Evolutionary conservation across 1,284 basidiomycete genomes (phyloP).

Genomic region (Apiotrichum siamense): DNA sequence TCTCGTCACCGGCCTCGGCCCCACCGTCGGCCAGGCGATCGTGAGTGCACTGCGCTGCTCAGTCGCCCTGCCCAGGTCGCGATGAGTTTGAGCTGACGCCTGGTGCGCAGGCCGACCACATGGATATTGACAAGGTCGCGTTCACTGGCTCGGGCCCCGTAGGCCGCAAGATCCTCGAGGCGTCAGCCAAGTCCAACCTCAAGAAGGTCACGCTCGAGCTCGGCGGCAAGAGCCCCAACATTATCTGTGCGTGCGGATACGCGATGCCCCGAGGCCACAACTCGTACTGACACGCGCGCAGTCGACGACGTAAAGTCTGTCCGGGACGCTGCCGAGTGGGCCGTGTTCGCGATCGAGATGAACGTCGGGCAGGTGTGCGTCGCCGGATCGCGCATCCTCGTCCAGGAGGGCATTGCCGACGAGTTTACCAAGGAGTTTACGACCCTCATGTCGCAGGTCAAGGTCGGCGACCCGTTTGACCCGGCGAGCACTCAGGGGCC

Average conservation of each 20-base stretch:
- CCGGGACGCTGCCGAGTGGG: constrained; percentile 22
- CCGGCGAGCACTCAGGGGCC: constrained; percentile 69
- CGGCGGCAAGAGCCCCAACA: constrained; percentile 44
- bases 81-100: not conserved
- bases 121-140: constrained; percentile 62
- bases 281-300: constrained; percentile 2
- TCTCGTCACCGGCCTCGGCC: constrained; percentile 71
- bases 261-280: not conserved
- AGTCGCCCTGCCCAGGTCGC: too few relatives aligned
- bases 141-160: constrained; percentile 59
- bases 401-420: constrained; percentile 73
- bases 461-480: constrained; percentile 67
- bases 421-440: constrained; percentile 65
- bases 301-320: constrained; percentile 18
- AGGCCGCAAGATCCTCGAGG: constrained; percentile 76
- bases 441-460: constrained; percentile 58
- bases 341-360: constrained; percentile 18
- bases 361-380: constrained; percentile 17
- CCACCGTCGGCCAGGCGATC: constrained; percentile 51
- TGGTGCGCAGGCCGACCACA: constrained; percentile 51
- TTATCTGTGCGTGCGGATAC: constrained; percentile 11
- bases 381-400: constrained; percentile 57
- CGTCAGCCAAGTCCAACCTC: constrained; percentile 73
- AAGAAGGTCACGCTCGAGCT: constrained; percentile 55
- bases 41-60: too few relatives aligned